Conservation (phyloP, 1,284 basidiomycete species). For the Hypsizygus ulmarius region DNA sequence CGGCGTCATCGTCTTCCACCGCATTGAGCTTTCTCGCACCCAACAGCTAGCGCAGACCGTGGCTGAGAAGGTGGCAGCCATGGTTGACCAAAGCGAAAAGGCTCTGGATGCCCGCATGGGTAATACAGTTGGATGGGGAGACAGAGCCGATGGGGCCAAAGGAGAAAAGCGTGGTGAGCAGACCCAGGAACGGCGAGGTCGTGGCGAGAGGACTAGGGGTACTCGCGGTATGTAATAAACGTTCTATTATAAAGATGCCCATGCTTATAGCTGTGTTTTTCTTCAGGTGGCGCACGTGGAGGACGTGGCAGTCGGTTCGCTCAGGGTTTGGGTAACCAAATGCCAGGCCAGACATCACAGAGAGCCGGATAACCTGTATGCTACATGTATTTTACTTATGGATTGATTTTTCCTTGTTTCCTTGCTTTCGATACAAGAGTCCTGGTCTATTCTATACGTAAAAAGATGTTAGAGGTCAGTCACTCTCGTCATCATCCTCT, state of each 20-base stretch:
- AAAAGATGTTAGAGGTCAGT: neutral
- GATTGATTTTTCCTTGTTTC: too few relatives aligned
- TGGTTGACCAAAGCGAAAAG: constrained; percentile 98
- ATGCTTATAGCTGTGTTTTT: constrained; percentile 1
- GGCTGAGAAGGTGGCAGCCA: constrained; percentile 81
- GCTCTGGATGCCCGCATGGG: constrained; percentile 88
- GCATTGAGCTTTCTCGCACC: constrained; percentile 84
- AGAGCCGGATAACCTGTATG: constrained; percentile 19
- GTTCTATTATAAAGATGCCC: neutral
- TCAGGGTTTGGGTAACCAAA: constrained; percentile 77
- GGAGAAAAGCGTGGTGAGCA: constrained; percentile 78
- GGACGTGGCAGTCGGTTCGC: constrained; percentile 74
- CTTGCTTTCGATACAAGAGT: too few relatives aligned
- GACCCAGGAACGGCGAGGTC: constrained; percentile 67
- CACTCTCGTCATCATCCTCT: constrained; percentile 25
- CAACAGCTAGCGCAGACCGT: constrained; percentile 88
- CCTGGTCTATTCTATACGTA: too few relatives aligned
- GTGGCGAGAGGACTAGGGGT: constrained; percentile 63
- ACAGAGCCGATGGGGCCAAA: constrained; percentile 67
- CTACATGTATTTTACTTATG: too few relatives aligned
- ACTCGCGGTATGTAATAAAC: constrained; percentile 45
- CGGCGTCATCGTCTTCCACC: constrained; percentile 87
- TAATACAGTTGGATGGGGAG: constrained; percentile 61
- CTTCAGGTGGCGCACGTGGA: constrained; percentile 53
- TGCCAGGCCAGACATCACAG: constrained; percentile 45